Percentiles rank a stretch among this genome's conserved stretches.
phyloP scores from a whole-genome alignment of 2,329 filamentous ascomycete genomes.

The Diaporthe sp. region DNA sequence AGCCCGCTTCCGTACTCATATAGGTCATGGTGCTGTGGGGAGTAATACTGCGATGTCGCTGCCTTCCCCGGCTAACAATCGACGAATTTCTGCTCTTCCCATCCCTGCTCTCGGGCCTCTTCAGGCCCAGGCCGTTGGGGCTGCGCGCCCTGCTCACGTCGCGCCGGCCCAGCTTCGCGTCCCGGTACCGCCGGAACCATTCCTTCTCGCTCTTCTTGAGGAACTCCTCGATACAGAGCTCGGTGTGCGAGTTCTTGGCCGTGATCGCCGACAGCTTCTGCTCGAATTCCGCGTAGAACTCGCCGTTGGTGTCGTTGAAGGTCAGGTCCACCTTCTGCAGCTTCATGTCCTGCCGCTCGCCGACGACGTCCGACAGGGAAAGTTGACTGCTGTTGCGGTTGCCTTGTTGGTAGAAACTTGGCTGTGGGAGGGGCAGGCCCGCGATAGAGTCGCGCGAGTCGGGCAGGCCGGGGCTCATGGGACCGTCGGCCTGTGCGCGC shows the following conservation, averaged over 20 bases:
- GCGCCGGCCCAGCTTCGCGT: slow-evolving; percentile 69
- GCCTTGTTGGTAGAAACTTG: slow-evolving; percentile 46
- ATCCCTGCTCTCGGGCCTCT: slow-evolving; percentile 49
- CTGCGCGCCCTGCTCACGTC: slow-evolving; percentile 51
- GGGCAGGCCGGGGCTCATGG: slow-evolving; percentile 38
- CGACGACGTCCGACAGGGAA: slow-evolving; percentile 69
- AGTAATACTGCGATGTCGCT: slow-evolving; percentile 43
- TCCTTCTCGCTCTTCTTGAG: slow-evolving; percentile 76
- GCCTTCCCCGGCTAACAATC: slow-evolving; percentile 45
- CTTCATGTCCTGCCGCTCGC: slow-evolving; percentile 72
- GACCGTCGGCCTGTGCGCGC: slow-evolving; percentile 39
- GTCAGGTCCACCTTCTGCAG: slow-evolving; percentile 77
- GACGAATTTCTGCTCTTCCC: slow-evolving; percentile 56
- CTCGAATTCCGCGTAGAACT: slow-evolving; percentile 72
- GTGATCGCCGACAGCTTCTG: slow-evolving; percentile 67
- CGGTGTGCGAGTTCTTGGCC: slow-evolving; percentile 69
- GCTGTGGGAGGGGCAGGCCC: slow-evolving; percentile 46
- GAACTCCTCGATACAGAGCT: slow-evolving; percentile 76
- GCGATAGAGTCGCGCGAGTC: slow-evolving; percentile 48
- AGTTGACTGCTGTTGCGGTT: slow-evolving; percentile 61
- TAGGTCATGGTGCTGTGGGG: slow-evolving; percentile 42
- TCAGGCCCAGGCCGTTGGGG: slow-evolving; percentile 44
- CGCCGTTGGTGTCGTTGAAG: slow-evolving; percentile 75
- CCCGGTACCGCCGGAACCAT: slow-evolving; percentile 73
- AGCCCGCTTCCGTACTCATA: slow-evolving; percentile 41